These are phyloP conservation scores for Pyrenophora teres DNA, from an alignment of 2,329 filamentous ascomycete species.

Conservation along the genomic window DNA sequence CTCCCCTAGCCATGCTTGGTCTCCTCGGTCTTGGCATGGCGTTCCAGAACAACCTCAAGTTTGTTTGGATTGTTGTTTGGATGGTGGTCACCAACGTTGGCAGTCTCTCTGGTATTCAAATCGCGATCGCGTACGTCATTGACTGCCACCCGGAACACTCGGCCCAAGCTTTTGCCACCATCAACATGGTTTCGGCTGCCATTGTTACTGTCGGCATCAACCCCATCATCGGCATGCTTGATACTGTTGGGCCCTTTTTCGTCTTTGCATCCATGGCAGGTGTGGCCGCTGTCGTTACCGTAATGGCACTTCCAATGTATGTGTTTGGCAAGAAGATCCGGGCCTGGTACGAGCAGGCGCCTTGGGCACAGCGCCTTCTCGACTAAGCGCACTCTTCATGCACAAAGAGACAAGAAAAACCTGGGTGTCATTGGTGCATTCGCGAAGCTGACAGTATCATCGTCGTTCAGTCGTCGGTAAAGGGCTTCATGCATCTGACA, in stretches of 20 bases:
- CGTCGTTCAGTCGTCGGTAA: too few relatives aligned
- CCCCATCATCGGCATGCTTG: slow-evolving; percentile 12
- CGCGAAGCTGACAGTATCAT: too few relatives aligned
- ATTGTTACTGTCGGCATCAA: slow-evolving; percentile 3
- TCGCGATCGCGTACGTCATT: slow-evolving; percentile 17
- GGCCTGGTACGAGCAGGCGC: slow-evolving; percentile 15
- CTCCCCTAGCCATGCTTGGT: slow-evolving; percentile 13
- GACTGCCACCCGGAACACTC: slow-evolving; percentile 20
- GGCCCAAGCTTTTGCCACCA: slow-evolving; percentile 14
- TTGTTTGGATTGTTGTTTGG: slow-evolving; percentile 18
- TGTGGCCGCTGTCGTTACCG: slow-evolving; percentile 4
- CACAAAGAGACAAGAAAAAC: too few relatives aligned
- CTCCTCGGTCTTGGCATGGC: slow-evolving; percentile 12
- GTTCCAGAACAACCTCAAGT: slow-evolving; percentile 7
- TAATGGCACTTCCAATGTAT: slow-evolving; percentile 11
- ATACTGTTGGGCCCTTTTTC: neutral
- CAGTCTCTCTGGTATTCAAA: slow-evolving; percentile 8
- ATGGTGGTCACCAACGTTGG: slow-evolving; percentile 13
- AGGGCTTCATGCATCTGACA: too few relatives aligned
- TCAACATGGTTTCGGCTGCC: slow-evolving; percentile 13
- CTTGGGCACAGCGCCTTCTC: slow-evolving; percentile 15
- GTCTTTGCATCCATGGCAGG: slow-evolving; percentile 8
- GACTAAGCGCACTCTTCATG: neutral
- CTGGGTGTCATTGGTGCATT: too few relatives aligned
- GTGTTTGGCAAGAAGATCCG: slow-evolving; percentile 20